These are phyloP conservation scores for Meyerozyma guilliermondii DNA, from an alignment of 1,139 yeast species.

Conservation along the genomic window DNA sequence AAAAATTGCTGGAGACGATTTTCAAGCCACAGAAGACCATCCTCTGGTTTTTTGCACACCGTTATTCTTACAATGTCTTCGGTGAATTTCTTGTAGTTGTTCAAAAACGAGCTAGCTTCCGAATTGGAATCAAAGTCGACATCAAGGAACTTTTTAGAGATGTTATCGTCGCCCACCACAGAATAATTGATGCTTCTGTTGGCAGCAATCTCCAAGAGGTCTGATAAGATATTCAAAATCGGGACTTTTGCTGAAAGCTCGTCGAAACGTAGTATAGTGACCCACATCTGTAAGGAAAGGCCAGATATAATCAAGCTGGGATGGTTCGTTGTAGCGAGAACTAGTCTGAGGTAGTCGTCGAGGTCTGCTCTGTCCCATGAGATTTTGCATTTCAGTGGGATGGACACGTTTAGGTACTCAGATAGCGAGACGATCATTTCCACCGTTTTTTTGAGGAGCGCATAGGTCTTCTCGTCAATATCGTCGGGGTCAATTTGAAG, in stretches of 20 bases:
- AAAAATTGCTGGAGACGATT: slow-evolving; percentile 68
- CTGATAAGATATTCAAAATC: slow-evolving; percentile 52
- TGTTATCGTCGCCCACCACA: slow-evolving; percentile 59
- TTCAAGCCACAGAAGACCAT: slow-evolving; percentile 79
- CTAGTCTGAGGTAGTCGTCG: slow-evolving; percentile 62
- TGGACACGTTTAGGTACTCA: slow-evolving; percentile 55
- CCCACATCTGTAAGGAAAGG: slow-evolving; percentile 90
- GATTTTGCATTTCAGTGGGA: slow-evolving; percentile 31
- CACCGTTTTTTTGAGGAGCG: slow-evolving; percentile 80
- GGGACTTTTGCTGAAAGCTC: slow-evolving; percentile 53
- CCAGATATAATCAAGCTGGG: slow-evolving; percentile 90
- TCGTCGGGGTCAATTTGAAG: slow-evolving; percentile 66
- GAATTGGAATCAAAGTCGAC: slow-evolving; percentile 86
- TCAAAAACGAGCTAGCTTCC: slow-evolving; percentile 72
- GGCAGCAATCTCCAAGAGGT: slow-evolving; percentile 70
- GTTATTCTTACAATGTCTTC: slow-evolving; percentile 89
- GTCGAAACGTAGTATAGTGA: slow-evolving; percentile 78
- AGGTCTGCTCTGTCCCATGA: slow-evolving; percentile 53
- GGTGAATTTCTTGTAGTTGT: slow-evolving; percentile 75
- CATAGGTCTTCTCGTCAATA: slow-evolving; percentile 73
- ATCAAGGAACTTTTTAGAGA: slow-evolving; percentile 62
- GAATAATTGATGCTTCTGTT: slow-evolving; percentile 73
- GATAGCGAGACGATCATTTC: slow-evolving; percentile 92
- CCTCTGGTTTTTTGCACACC: slow-evolving; percentile 80
- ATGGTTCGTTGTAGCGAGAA: slow-evolving; percentile 75